Evolutionary conservation across 2,329 filamentous ascomycete genomes (phyloP).

Genomic region (Colletotrichum sp.): DNA sequence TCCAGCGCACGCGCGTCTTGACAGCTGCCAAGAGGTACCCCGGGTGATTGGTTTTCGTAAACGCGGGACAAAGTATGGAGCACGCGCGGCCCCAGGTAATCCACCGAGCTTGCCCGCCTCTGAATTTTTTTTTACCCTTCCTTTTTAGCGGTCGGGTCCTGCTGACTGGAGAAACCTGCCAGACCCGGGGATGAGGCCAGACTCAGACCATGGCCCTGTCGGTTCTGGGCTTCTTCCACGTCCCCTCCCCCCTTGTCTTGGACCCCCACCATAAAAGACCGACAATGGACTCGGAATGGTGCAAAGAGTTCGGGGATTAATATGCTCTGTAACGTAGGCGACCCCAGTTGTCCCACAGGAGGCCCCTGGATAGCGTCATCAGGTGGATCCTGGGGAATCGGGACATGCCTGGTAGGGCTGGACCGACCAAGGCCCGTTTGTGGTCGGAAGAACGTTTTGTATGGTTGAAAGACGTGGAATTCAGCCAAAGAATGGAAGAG

Average conservation of each 20-base stretch:
- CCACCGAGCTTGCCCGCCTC: neutral
- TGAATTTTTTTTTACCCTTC: too few relatives aligned
- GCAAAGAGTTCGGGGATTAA: neutral
- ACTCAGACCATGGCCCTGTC: neutral
- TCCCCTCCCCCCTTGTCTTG: neutral
- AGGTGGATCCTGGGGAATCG: conserved; percentile 32
- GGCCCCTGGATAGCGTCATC: neutral
- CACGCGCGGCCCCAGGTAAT: neutral
- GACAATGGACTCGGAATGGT: neutral
- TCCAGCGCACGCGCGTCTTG: neutral
- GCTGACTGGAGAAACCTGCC: neutral
- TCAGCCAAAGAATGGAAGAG: neutral
- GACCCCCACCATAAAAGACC: neutral
- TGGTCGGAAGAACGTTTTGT: neutral
- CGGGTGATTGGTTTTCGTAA: neutral
- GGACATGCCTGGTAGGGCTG: conserved; percentile 45
- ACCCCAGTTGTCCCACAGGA: neutral
- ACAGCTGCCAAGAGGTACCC: neutral
- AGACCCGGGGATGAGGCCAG: neutral
- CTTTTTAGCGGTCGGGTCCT: too few relatives aligned
- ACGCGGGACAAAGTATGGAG: neutral
- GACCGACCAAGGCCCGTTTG: neutral
- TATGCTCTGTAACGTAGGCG: neutral
- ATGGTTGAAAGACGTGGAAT: neutral
- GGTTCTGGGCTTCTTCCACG: neutral